phyloP scores from a whole-genome alignment of 805 yeast genomes.

The Groenewaldozyma tartarivorans region DNA sequence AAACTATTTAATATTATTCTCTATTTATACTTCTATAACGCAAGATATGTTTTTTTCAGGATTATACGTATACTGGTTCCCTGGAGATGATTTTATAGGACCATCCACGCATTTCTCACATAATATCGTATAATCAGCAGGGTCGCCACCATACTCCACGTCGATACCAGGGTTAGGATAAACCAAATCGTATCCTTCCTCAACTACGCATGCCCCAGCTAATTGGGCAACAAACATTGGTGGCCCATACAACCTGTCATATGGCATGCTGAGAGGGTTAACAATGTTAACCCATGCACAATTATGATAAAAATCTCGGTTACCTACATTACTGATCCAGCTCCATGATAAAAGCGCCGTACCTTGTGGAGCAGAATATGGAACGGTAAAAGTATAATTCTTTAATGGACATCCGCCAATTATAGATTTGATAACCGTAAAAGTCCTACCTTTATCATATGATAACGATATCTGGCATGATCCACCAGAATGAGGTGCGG shows the following conservation, averaged over 20 bases:
- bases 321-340: constrained; percentile 17
- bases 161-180: constrained; percentile 17
- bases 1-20: neutral
- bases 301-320: constrained; percentile 18
- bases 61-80: neutral
- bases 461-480: constrained; percentile 20
- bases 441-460: constrained; percentile 17
- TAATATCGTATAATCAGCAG: constrained; percentile 11
- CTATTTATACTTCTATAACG: neutral
- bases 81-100: neutral
- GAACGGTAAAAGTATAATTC: constrained; percentile 14
- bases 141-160: constrained; percentile 17
- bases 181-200: constrained; percentile 18
- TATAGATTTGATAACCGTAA: constrained; percentile 18
- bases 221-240: constrained; percentile 16
- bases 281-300: constrained; percentile 18
- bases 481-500: constrained; percentile 17
- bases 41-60: constrained; percentile 1
- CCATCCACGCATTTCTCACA: constrained; percentile 11
- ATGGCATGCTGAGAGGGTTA: constrained; percentile 3
- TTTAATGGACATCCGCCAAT: constrained; percentile 19
- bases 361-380: constrained; percentile 16
- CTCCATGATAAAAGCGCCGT: constrained; percentile 18
- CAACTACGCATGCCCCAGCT: constrained; percentile 13
- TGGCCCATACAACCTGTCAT: constrained; percentile 8